A percentile compares a stretch with the other conserved stretches of the same genome.
Evolutionary conservation across 495 filamentous ascomycete genomes (phyloP).

Genomic region (Lepidopterella palustris): DNA sequence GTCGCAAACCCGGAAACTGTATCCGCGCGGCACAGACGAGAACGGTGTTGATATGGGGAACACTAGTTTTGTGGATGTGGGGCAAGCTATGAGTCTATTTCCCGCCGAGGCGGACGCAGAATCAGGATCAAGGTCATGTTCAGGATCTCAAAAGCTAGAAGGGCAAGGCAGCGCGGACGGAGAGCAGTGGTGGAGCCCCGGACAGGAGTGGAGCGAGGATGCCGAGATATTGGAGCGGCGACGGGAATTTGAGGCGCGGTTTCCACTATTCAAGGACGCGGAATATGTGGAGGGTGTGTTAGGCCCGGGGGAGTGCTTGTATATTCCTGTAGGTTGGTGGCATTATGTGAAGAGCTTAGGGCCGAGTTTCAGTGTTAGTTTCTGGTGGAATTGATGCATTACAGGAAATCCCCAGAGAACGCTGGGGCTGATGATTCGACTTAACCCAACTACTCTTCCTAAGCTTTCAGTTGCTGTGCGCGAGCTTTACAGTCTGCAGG

Average conservation of each 20-base stretch:
- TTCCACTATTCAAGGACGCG: constrained; percentile 52
- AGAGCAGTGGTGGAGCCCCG: too few relatives aligned
- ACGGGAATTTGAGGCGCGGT: constrained; percentile 38
- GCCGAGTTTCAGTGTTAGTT: constrained; percentile 91
- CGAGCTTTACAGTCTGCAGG: too few relatives aligned
- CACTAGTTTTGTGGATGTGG: constrained; percentile 69
- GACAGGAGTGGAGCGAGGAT: constrained; percentile 30
- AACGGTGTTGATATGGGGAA: constrained; percentile 87
- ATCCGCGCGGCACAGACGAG: constrained; percentile 60
- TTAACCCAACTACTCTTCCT: too few relatives aligned
- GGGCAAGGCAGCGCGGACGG: too few relatives aligned
- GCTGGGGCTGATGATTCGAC: too few relatives aligned
- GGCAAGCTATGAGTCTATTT: constrained; percentile 38
- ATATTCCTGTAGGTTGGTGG: constrained; percentile 97
- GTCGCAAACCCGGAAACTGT: constrained; percentile 49
- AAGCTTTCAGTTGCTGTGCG: too few relatives aligned
- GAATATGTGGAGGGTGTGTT: constrained; percentile 74
- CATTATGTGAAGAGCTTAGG: constrained; percentile 87
- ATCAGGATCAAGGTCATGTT: background rate
- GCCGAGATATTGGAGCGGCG: constrained; percentile 5
- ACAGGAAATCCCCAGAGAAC: too few relatives aligned
- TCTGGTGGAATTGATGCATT: constrained; percentile 96
- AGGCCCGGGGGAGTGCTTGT: constrained; percentile 73
- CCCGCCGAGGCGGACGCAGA: too few relatives aligned
- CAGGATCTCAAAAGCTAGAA: too few relatives aligned